Base-by-base conservation (phyloP, 805 yeast species). In the Starmerella khaoyaiensis region DNA sequence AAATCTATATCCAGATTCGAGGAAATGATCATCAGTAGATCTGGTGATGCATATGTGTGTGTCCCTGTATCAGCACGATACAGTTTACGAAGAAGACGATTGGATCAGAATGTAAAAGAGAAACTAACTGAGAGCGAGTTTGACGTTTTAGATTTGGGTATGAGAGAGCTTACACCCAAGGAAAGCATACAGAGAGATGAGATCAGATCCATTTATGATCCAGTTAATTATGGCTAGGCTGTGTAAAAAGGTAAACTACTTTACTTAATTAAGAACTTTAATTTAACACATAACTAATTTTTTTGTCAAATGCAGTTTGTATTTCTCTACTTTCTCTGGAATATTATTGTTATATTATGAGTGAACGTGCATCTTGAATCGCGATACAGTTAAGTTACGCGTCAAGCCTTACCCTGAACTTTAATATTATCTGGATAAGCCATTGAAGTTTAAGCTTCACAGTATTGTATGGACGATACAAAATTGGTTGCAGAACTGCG, bases 11-110 rank as follows among this genome's bases (percentile, higher is more conserved):
- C 69, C 41, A 33, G 27, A 31, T 67, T 68, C 26, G 76, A 76
- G 46, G 94, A 86, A 58, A 56, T 86, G 45, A 74, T 79, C 1
- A 61, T 86, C 32, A 64, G 65, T 39, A 54, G 60, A 20, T 70
- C 69, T 32, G 59, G 71, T 22, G 60, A 64, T 19, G 65, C 71
- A 7, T 93, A 83, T 3, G 71, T 68, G 49, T 90, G 79, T 55
- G 72, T 79, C 41, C 94, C 96, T 7, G 62, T 87, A 14, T 63
- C 70, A 11, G 83, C 86, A 24, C 74, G 77, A 49, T 68, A 82
- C 29, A 90, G 78, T 47, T 71, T 90, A 54, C 83, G 80, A 62
- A 78, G 87, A 55, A 75, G 93, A 56, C 74, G 95, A 58, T 72
- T 83, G 11, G 76, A 72, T 26, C 65, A 72, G 32, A 69, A 48